Evolutionary conservation across 2,329 filamentous ascomycete genomes (phyloP).

Genomic region (Metarhizium sp.): DNA sequence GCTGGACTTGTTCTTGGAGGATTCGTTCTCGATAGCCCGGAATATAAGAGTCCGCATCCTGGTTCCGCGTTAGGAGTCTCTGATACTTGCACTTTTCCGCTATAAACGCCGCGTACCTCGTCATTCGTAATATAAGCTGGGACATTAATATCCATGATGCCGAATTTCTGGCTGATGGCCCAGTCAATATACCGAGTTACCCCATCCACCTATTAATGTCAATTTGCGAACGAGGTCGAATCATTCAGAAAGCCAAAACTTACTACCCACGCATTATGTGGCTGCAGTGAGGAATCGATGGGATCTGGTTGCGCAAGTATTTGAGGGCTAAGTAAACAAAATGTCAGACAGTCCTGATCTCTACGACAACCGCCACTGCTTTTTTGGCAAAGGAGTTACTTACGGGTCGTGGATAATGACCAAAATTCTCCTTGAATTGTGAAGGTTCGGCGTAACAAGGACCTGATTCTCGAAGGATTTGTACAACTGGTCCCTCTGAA

Average conservation of each 20-base stretch:
- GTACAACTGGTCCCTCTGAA: constrained; percentile 64
- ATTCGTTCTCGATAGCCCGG: constrained; percentile 34
- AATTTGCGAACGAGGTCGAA: not conserved
- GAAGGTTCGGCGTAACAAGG: constrained; percentile 65
- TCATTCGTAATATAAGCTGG: constrained; percentile 64
- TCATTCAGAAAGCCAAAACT: constrained; percentile 22
- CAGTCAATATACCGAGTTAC: constrained; percentile 75
- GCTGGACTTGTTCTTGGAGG: constrained; percentile 53
- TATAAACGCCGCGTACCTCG: constrained; percentile 32
- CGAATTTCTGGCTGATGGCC: constrained; percentile 68
- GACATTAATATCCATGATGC: constrained; percentile 85
- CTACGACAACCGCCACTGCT: not conserved
- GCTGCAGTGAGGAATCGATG: constrained; percentile 62
- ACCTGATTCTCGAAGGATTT: constrained; percentile 82
- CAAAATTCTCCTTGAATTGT: constrained; percentile 57
- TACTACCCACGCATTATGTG: constrained; percentile 85
- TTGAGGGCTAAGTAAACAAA: constrained; percentile 43
- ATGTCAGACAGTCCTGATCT: not conserved
- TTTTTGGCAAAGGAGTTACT: constrained; percentile 24
- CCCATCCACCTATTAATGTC: constrained; percentile 58
- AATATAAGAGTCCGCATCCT: constrained; percentile 40
- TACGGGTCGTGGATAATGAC: constrained; percentile 88
- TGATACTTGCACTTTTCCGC: not conserved
- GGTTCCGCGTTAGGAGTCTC: not conserved
- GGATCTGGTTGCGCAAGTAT: constrained; percentile 58